Evolutionary conservation across 371 early-diverging fungal genomes (phyloP).

Genomic region (Apophysomyces sp.): DNA sequence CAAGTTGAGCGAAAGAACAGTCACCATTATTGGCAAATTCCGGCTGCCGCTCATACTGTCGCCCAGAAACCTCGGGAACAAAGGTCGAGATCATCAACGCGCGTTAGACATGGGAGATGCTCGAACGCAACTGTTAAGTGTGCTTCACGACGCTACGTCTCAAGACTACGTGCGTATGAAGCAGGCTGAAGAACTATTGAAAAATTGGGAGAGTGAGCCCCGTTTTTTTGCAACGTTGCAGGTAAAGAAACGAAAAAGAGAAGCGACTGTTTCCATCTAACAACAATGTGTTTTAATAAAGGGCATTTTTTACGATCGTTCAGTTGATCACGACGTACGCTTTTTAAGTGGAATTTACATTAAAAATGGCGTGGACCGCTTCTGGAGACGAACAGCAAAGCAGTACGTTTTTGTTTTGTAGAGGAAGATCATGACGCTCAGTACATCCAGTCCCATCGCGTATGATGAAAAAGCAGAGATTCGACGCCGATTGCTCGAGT

Average conservation of each 20-base stretch:
- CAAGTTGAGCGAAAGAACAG: too few species aligned
- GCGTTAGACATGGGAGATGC: conserved; percentile 49
- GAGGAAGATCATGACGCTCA: not conserved
- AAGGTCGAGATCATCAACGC: not conserved
- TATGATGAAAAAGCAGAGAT: conserved; percentile 71
- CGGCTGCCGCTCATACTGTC: too few species aligned
- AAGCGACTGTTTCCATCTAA: not conserved
- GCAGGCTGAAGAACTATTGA: conserved; percentile 70
- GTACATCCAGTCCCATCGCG: conserved; percentile 54
- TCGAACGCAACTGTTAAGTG: conserved; percentile 53
- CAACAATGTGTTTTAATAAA: conserved; percentile 14
- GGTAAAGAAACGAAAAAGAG: conserved; percentile 33
- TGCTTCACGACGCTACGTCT: conserved; percentile 67
- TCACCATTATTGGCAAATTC: too few species aligned
- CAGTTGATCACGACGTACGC: conserved; percentile 65
- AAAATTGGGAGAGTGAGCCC: conserved; percentile 74
- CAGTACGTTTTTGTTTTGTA: conserved; percentile 43
- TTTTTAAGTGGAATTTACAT: conserved; percentile 79
- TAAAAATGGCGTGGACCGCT: conserved; percentile 88
- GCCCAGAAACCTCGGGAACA: too few species aligned
- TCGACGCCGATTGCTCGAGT: conserved; percentile 54
- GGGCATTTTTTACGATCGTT: conserved; percentile 77
- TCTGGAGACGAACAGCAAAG: conserved; percentile 83
- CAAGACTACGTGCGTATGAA: conserved; percentile 65
- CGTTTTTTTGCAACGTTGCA: conserved; percentile 75